Conservation (phyloP, 192 early-diverging fungal genomes). For the Pilaira anomala region DNA sequence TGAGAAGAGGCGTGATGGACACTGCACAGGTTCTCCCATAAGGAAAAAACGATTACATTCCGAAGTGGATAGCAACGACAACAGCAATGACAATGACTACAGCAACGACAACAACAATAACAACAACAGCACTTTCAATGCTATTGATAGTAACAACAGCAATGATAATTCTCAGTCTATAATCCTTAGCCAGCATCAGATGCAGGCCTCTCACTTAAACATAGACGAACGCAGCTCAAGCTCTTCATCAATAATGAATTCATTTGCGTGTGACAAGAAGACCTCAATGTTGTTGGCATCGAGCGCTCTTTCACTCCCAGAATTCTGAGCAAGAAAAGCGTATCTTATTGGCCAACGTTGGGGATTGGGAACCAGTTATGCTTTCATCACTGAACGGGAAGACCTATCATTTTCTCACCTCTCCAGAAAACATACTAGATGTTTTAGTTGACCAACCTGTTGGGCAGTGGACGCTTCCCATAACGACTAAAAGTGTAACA, state of each 20-base stretch:
- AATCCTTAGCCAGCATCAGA: background rate
- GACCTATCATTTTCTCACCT: background rate
- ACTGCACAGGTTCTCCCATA: background rate
- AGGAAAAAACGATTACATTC: background rate
- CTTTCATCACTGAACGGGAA: background rate
- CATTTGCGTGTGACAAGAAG: background rate
- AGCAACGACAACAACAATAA: background rate
- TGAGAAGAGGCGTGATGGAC: background rate
- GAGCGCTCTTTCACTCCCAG: background rate
- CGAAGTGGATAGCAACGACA: background rate
- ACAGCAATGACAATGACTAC: background rate
- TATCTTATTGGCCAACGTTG: background rate
- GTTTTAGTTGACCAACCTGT: background rate
- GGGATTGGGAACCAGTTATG: background rate
- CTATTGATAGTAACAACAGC: background rate
- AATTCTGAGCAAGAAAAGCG: conserved; percentile 3
- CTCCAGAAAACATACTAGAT: conserved; percentile 1
- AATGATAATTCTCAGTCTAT: background rate
- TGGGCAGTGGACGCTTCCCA: background rate
- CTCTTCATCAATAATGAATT: background rate
- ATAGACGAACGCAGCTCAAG: background rate
- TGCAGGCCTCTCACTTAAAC: background rate
- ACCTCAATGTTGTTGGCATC: conserved; percentile 5
- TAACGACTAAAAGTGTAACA: background rate
- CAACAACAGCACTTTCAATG: background rate